Evolutionary conservation across 208 protist species (phyloP).

Genomic region (Sergeia podlipaevii): DNA sequence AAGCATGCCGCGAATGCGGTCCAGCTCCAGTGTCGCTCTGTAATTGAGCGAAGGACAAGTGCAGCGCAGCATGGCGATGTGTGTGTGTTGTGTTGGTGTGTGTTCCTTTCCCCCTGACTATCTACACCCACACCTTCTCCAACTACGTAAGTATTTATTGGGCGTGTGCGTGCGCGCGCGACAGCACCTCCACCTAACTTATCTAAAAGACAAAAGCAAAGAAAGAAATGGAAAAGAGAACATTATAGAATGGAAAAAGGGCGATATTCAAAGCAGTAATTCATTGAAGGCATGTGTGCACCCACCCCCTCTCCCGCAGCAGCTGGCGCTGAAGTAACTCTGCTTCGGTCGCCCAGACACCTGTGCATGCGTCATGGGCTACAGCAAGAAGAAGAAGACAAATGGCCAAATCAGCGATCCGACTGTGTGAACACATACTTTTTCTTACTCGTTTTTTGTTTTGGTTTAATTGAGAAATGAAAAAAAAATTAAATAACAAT

Average conservation of each 20-base stretch:
- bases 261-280: neutral
- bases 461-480: slow-evolving; percentile 6
- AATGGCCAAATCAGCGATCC: too few relatives aligned
- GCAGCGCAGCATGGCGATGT: slow-evolving; percentile 46
- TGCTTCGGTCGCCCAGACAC: too few relatives aligned
- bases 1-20: slow-evolving; percentile 77
- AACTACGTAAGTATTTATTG: neutral
- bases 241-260: neutral
- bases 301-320: too few relatives aligned
- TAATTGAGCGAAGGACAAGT: slow-evolving; percentile 43
- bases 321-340: too few relatives aligned
- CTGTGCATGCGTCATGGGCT: too few relatives aligned
- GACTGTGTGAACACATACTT: too few relatives aligned
- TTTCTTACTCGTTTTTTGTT: slow-evolving; percentile 3
- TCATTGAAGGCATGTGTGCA: too few relatives aligned
- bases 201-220: slow-evolving; percentile 10
- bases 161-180: too few relatives aligned
- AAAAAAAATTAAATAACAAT: slow-evolving; percentile 9
- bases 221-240: neutral
- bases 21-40: slow-evolving; percentile 72
- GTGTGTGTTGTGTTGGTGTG: neutral
- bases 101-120: neutral
- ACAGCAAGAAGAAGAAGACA: too few relatives aligned
- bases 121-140: neutral
- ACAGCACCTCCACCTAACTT: neutral